Percentiles rank a stretch among this genome's conserved stretches.
Evolutionary conservation across 768 basidiomycete species (phyloP).

Genomic region (Pleurotus platypus): DNA sequence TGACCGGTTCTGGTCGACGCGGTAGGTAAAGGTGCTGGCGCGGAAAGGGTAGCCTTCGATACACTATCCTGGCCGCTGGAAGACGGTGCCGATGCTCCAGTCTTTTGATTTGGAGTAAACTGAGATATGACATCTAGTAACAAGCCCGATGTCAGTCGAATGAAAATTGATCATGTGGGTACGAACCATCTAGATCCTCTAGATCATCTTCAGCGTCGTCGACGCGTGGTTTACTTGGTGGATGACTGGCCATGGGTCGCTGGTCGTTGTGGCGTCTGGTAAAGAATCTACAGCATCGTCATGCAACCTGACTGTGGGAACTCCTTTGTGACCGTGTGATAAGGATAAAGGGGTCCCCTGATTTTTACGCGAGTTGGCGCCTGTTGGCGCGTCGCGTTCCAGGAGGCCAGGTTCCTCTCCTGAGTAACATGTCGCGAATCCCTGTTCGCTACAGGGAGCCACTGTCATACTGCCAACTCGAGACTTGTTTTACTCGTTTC

Average conservation of each 20-base stretch:
- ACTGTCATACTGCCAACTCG: too few species aligned
- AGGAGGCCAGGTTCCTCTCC: too few species aligned
- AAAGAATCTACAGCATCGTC: too few species aligned
- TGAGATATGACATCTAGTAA: constrained; percentile 42
- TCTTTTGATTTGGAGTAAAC: constrained; percentile 25
- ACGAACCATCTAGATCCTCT: constrained; percentile 62
- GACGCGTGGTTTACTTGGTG: constrained; percentile 4
- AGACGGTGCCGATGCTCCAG: constrained; percentile 9
- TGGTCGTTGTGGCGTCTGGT: too few species aligned
- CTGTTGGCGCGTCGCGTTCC: too few species aligned
- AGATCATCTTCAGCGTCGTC: constrained; percentile 48
- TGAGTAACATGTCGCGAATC: too few species aligned
- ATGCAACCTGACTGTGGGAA: too few species aligned
- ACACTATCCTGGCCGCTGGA: constrained; percentile 6
- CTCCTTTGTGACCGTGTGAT: too few species aligned
- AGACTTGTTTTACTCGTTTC: too few species aligned
- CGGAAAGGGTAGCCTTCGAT: constrained; percentile 13
- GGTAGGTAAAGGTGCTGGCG: constrained; percentile 29
- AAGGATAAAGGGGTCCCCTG: too few species aligned
- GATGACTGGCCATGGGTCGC: background rate
- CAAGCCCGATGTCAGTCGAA: constrained; percentile 1
- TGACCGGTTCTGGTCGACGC: constrained; percentile 20
- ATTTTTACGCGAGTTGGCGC: too few species aligned
- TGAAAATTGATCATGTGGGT: background rate
- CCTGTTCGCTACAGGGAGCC: too few species aligned